Base-by-base conservation (phyloP, 2,329 filamentous ascomycete genomes). In the Aureobasidium sp. region DNA sequence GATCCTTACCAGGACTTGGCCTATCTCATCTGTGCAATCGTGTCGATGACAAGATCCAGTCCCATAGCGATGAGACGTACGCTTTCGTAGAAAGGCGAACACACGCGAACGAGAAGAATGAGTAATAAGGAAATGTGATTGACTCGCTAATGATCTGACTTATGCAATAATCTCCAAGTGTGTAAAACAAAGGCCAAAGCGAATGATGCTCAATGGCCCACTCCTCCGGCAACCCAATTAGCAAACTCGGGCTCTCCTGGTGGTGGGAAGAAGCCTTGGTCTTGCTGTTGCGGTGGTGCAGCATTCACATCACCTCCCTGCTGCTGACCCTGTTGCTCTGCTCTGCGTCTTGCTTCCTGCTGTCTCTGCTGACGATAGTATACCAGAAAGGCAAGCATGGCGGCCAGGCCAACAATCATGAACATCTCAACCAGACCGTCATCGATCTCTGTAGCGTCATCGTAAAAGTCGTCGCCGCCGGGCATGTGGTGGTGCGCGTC, bases 371-470 rank as follows among this genome's bases (percentile, higher is more conserved):
- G 87, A 22, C 90, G 81, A 73, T 94, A 93, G 74, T 91, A 96
- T 17, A 97, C 81, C 36, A 97, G 78, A 58, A 89, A 84, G 0
- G 89, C 85, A 60, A 97, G 79, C 0, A 86, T 85, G 15, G 86
- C 85, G 0, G 89, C 87, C 15, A 97, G 77, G 1, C 84, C 87
- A 15, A 97, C 79, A 65, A 99, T 95, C 48, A 96, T 79, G 27
- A 97, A 75, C 47, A 88, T 93, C 74, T 97, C 94, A 12, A 97
- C 67, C 17, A 96, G 78, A 14, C 90, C 89, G 51, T 91, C 90
- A 56, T 93, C 89, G 34, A 89, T 80, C 2, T 84, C 80, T 6
- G 84, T 79, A 25, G 81, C 81, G 20, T 86, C 75, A 63, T 73
- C 81, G 22, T 70, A 73, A 29, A 84, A 81, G 65, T 85, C 85